phyloP scores from a whole-genome alignment of 2,329 filamentous ascomycete genomes.

The Dryadomyces quercus-mongolicae region DNA sequence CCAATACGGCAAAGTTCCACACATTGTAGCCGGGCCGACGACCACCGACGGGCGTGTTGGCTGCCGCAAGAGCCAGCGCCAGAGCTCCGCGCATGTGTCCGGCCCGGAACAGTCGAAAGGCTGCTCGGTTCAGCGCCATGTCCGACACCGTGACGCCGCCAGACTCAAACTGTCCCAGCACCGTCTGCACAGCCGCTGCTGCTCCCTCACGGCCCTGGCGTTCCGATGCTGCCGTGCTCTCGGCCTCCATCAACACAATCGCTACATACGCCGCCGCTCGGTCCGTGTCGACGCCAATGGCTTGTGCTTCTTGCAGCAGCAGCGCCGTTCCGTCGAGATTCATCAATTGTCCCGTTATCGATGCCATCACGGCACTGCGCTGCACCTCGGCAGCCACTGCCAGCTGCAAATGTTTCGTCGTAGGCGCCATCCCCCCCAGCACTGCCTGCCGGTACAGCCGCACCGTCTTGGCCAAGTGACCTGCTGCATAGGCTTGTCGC shows the following conservation, averaged over 20 bases:
- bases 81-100: constrained; percentile 18
- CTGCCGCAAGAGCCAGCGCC: constrained; percentile 16
- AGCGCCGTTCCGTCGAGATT: constrained; percentile 20
- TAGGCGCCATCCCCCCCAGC: constrained; percentile 22
- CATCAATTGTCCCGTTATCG: neutral
- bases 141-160: constrained; percentile 14
- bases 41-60: constrained; percentile 8
- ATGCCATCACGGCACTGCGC: constrained; percentile 13
- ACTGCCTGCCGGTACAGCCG: constrained; percentile 26
- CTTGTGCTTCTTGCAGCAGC: constrained; percentile 27
- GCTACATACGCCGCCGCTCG: constrained; percentile 27
- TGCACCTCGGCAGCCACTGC: constrained; percentile 31
- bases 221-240: constrained; percentile 14
- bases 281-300: constrained; percentile 28
- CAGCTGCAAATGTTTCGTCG: constrained; percentile 30
- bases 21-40: constrained; percentile 17
- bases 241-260: constrained; percentile 22
- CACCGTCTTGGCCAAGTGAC: constrained; percentile 21
- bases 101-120: constrained; percentile 15
- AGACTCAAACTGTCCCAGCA: constrained; percentile 14
- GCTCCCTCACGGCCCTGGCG: neutral
- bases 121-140: constrained; percentile 18
- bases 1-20: constrained; percentile 20
- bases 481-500: constrained; percentile 24
- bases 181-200: constrained; percentile 11